Evolutionary conservation across 1,284 basidiomycete genomes (phyloP).

Genomic region (Cutaneotrichosporon curvatum): DNA sequence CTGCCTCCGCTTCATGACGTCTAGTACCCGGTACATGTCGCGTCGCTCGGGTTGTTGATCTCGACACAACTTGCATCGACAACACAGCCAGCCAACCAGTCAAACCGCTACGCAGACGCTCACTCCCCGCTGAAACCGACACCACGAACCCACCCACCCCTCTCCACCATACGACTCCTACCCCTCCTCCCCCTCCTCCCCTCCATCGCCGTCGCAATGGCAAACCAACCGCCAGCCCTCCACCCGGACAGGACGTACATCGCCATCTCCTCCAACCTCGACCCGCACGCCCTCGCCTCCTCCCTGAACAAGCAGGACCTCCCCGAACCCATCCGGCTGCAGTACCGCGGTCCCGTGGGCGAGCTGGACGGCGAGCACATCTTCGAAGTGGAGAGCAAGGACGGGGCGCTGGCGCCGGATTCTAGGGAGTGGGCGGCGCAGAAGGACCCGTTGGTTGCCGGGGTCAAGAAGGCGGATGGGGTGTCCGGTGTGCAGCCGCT

Average conservation of each 20-base stretch:
- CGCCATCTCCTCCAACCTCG: constrained; percentile 26
- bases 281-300: constrained; percentile 1
- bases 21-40: too few species aligned
- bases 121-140: too few species aligned
- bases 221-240: constrained; percentile 10
- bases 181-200: neutral
- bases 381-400: constrained; percentile 20
- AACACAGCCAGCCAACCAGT: too few species aligned
- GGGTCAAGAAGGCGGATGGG: constrained; percentile 23
- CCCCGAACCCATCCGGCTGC: constrained; percentile 7
- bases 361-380: constrained; percentile 41
- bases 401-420: constrained; percentile 7
- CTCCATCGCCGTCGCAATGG: constrained; percentile 7
- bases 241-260: constrained; percentile 31
- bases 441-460: constrained; percentile 10
- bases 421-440: constrained; percentile 14
- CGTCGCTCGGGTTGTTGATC: too few species aligned
- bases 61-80: too few species aligned
- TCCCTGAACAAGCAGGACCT: neutral
- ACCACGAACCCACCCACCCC: too few species aligned
- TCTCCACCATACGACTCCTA: constrained; percentile 11
- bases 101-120: too few species aligned
- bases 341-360: constrained; percentile 35
- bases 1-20: neutral
- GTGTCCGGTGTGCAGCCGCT: constrained; percentile 29